These are phyloP conservation scores for Hippophae tibetana DNA, from an alignment of 306 rosid species.

Conservation along the genomic window DNA sequence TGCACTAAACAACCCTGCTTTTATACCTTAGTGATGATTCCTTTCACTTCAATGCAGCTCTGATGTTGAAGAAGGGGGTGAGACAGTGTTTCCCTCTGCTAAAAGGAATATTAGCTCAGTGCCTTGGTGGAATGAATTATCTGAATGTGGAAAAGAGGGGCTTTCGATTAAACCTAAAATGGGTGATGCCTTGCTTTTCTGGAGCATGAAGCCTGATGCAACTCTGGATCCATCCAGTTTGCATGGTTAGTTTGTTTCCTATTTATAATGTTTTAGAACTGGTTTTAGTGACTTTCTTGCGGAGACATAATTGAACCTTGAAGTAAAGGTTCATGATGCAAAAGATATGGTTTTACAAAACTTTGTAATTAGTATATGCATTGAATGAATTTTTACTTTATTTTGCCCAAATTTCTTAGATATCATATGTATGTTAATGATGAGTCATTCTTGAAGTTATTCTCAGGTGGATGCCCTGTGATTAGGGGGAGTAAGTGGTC, in stretches of 20 bases:
- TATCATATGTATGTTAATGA: not conserved
- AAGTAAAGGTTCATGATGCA: too few species aligned
- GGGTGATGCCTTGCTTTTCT: conserved; percentile 96
- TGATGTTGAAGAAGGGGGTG: conserved; percentile 99
- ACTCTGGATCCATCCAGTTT: conserved; percentile 82
- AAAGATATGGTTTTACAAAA: too few species aligned
- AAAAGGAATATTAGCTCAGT: conserved; percentile 83
- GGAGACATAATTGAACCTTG: conserved; percentile 5
- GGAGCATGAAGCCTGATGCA: conserved; percentile 99
- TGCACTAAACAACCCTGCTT: conserved; percentile 11
- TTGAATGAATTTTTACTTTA: too few species aligned
- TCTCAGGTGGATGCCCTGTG: conserved; percentile 97
- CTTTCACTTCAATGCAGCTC: conserved; percentile 47
- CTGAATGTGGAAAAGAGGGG: conserved; percentile 86
- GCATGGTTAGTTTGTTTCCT: conserved; percentile 57
- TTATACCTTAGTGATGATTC: conserved; percentile 9
- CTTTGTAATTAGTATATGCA: too few species aligned
- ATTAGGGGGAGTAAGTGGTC: conserved; percentile 97
- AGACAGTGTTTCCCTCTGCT: conserved; percentile 97
- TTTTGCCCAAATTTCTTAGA: not conserved
- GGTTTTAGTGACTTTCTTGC: not conserved
- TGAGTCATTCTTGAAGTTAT: conserved; percentile 4
- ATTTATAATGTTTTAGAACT: not conserved
- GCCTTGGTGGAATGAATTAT: conserved; percentile 96
- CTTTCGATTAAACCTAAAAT: conserved; percentile 88